Evolutionary conservation across 2,329 filamentous ascomycete genomes (phyloP).

Genomic region (Aaosphaeria pasadenensis): DNA sequence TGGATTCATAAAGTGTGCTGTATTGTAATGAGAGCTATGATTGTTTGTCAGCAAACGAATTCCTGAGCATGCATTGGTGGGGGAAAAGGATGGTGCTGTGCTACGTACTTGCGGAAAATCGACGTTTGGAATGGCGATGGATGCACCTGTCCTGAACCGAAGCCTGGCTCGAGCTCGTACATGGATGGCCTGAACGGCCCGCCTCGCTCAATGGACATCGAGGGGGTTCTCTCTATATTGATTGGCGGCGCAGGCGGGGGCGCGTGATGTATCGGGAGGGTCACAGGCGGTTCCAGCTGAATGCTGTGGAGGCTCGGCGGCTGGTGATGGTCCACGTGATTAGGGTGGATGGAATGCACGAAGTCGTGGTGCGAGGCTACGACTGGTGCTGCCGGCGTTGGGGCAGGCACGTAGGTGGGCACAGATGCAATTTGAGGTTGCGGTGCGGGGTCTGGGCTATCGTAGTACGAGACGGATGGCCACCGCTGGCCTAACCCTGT

Average conservation of each 20-base stretch:
- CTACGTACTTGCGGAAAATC: slow-evolving; percentile 48
- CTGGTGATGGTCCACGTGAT: slow-evolving; percentile 15
- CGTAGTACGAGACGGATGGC: slow-evolving; percentile 35
- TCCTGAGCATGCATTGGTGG: too few species aligned
- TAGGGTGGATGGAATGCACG: slow-evolving; percentile 24
- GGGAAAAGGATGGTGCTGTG: not conserved
- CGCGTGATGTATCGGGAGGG: slow-evolving; percentile 30
- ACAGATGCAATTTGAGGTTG: slow-evolving; percentile 30
- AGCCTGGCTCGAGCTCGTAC: slow-evolving; percentile 44
- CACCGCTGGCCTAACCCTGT: slow-evolving; percentile 30
- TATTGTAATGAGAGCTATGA: slow-evolving; percentile 49
- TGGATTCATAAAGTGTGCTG: slow-evolving; percentile 51
- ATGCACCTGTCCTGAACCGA: slow-evolving; percentile 37
- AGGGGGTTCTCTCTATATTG: slow-evolving; percentile 26
- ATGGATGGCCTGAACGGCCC: slow-evolving; percentile 46
- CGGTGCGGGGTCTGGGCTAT: slow-evolving; percentile 27
- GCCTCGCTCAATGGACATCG: slow-evolving; percentile 28
- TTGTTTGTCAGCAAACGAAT: too few species aligned
- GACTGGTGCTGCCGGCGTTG: slow-evolving; percentile 25
- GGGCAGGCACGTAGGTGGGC: slow-evolving; percentile 28
- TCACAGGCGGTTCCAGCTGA: slow-evolving; percentile 29
- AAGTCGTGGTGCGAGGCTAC: slow-evolving; percentile 31
- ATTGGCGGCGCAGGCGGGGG: slow-evolving; percentile 20
- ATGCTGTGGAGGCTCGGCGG: slow-evolving; percentile 23
- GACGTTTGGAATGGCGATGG: slow-evolving; percentile 45